These are phyloP conservation scores for Malus hybrid DNA, from an alignment of 331 rosid species.

Conservation along the genomic window DNA sequence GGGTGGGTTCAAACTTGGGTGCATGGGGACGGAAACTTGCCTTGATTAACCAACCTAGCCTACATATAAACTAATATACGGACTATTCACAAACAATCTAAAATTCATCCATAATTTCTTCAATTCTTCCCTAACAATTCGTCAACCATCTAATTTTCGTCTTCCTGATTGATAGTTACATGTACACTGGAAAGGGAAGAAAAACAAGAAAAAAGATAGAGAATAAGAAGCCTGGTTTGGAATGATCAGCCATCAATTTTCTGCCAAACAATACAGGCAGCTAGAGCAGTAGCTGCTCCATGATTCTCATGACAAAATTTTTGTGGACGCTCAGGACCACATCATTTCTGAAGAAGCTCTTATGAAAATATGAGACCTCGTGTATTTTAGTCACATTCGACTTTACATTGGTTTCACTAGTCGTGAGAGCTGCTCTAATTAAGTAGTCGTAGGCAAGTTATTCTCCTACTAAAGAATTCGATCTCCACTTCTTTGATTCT, in stretches of 20 bases:
- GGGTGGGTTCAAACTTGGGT: not conserved
- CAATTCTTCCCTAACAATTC: not conserved
- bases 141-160: not conserved
- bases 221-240: constrained; percentile 6
- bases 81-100: not conserved
- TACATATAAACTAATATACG: not conserved
- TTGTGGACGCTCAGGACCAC: not conserved
- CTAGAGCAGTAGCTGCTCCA: not conserved
- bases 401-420: too few relatives aligned
- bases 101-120: not conserved
- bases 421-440: not conserved
- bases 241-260: constrained; percentile 9
- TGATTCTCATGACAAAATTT: not conserved
- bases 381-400: not conserved
- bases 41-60: not conserved
- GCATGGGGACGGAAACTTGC: not conserved
- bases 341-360: too few relatives aligned
- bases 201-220: not conserved
- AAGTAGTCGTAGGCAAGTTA: not conserved
- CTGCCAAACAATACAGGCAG: constrained; percentile 5
- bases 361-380: too few relatives aligned
- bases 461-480: not conserved
- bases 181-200: not conserved
- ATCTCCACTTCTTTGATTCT: not conserved
- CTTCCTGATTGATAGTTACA: not conserved